Conservation (phyloP, 352 stramenopile species). For the Peronospora farinosa region DNA sequence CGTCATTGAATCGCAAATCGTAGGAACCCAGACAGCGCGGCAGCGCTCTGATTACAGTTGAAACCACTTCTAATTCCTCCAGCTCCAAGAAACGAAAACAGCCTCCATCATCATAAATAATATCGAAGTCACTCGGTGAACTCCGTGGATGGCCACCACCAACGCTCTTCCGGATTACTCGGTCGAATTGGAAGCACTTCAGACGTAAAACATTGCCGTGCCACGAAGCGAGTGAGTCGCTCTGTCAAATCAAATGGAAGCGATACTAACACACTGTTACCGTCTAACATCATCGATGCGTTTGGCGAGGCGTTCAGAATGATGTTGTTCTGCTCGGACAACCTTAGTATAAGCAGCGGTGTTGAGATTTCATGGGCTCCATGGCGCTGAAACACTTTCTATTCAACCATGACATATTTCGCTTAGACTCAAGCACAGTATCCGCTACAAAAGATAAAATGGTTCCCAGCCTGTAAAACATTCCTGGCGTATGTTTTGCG, state of each 20-base stretch:
- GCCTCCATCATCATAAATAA: constrained; percentile 73
- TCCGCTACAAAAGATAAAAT: too few species aligned
- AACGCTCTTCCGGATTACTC: constrained; percentile 72
- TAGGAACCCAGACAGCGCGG: constrained; percentile 58
- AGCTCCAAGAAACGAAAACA: constrained; percentile 68
- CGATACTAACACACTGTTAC: constrained; percentile 69
- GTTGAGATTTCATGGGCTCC: too few species aligned
- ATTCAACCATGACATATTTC: too few species aligned
- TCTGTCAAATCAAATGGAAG: constrained; percentile 83
- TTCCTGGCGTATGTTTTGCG: too few species aligned
- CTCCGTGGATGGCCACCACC: constrained; percentile 70
- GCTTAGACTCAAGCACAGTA: too few species aligned
- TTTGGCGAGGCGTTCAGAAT: constrained; percentile 46
- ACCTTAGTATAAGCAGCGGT: too few species aligned
- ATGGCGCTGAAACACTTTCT: too few species aligned
- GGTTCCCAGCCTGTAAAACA: too few species aligned
- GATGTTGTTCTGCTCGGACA: constrained; percentile 55
- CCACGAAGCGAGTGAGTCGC: constrained; percentile 71
- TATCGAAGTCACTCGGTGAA: constrained; percentile 81
- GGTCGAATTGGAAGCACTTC: constrained; percentile 84
- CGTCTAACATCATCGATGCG: constrained; percentile 65
- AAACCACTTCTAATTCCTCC: constrained; percentile 71
- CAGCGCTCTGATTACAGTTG: constrained; percentile 61
- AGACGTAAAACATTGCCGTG: constrained; percentile 66
- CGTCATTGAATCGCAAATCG: constrained; percentile 77